These are phyloP conservation scores for Clonostachys byssicola DNA, from an alignment of 2,329 filamentous ascomycete species.

Conservation along the genomic window DNA sequence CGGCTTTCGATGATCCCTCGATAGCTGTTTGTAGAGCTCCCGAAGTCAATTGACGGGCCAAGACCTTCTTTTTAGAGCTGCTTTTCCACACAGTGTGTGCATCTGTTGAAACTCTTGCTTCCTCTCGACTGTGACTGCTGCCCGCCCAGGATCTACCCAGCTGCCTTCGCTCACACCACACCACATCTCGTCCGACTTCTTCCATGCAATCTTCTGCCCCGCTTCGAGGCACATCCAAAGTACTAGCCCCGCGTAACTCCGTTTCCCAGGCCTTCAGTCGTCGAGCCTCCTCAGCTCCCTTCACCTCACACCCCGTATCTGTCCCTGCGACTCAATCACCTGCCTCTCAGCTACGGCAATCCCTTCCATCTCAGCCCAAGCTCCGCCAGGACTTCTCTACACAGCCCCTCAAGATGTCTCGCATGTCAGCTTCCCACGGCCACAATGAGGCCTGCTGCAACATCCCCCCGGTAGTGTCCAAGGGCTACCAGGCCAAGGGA, in stretches of 20 bases:
- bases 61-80: too few relatives aligned
- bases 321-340: background rate
- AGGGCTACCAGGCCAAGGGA: constrained; percentile 51
- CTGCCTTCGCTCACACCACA: too few relatives aligned
- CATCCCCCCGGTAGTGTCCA: constrained; percentile 51
- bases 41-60: too few relatives aligned
- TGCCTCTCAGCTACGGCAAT: background rate
- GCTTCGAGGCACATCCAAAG: background rate
- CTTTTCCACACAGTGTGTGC: too few relatives aligned
- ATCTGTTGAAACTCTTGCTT: too few relatives aligned
- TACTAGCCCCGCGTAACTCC: too few relatives aligned
- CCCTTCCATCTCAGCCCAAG: background rate
- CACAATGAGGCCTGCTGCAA: constrained; percentile 55
- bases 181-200: background rate
- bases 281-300: background rate
- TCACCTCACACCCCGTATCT: background rate
- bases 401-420: constrained; percentile 27
- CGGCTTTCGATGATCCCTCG: too few relatives aligned
- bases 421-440: constrained; percentile 27
- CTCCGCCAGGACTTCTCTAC: background rate
- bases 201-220: background rate
- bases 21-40: too few relatives aligned
- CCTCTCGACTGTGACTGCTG: too few relatives aligned
- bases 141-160: too few relatives aligned
- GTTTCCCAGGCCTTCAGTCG: too few relatives aligned